Base-by-base conservation (phyloP, 2,329 filamentous ascomycete genomes). In the Blastomyces emzantsi region DNA sequence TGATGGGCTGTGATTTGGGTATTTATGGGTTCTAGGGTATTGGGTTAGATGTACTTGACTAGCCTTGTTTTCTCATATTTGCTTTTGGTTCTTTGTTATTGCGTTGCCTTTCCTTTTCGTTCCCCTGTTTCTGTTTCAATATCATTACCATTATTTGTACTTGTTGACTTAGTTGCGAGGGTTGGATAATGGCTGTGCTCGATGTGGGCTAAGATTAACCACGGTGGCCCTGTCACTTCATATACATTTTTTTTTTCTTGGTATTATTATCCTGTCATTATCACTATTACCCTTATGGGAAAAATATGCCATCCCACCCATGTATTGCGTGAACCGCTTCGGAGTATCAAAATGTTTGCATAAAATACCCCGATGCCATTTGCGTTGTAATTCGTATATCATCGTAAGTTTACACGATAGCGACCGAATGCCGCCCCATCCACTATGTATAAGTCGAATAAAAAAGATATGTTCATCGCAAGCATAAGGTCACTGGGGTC, bases 1-100 rank as follows among this genome's bases (percentile, higher is more conserved):
- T 52, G 64, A 66, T 63, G 52, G 60, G 57, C 25, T 49, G 15
- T 60, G 57, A 60, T 55, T 36, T 57, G 36, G 45, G 54, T 60
- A 61, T 45, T 15, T 41, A 54, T 17, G 6, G 11, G 60, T 17
- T 15, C 33, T 6, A 63, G 8, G 66, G 66, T 63, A 70, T 73
- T 41, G 69, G 73, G 52, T 61, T 59, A 30, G 54, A 62, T n/a
- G 11, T 57, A 25, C 25, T 54, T 54, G 25, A 19, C 25, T 7
- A 30, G 15, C 7, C n/a, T 33, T 36, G 19, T 28, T 55, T 19
- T 55, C 2, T 55, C 3, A 15, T 19, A 1, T 30, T 54, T 54
- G 28, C 6, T 19, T 55, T 33, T 19, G 4, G 28, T 28, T 55
- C 4, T 36, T 55, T 28, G 28, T 55, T 39, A 57, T 28, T 17